Percentiles rank a stretch among this genome's conserved stretches.
Conservation (phyloP, 2,329 filamentous ascomycete species). For the Ophiostoma novo-ulmi region DNA sequence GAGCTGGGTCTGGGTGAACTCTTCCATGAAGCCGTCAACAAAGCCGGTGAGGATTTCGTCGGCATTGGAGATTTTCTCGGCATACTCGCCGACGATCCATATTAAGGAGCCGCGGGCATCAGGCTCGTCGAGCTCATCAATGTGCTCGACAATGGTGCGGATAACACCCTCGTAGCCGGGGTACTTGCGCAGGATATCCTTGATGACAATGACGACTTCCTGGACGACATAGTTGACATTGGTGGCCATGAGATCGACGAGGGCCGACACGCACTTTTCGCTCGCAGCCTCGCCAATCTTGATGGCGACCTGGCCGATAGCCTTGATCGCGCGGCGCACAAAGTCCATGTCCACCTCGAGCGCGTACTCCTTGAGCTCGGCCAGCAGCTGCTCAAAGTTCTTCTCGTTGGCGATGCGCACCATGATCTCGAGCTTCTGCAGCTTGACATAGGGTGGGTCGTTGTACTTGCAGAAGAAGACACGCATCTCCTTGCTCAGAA, state of each 20-base stretch:
- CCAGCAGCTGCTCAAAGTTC: constrained; percentile 90
- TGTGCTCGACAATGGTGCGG: constrained; percentile 89
- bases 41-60: constrained; percentile 88
- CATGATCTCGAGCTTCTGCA: constrained; percentile 98
- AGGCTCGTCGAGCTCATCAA: constrained; percentile 93
- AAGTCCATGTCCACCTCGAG: constrained; percentile 99
- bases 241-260: constrained; percentile 89
- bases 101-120: constrained; percentile 86
- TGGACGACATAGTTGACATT: constrained; percentile 99
- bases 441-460: constrained; percentile 93
- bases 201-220: constrained; percentile 97
- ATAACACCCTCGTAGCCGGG: constrained; percentile 98
- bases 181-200: constrained; percentile 96
- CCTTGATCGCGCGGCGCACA: constrained; percentile 85
- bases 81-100: constrained; percentile 98
- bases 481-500: constrained; percentile 91
- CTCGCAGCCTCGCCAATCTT: constrained; percentile 86
- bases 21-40: constrained; percentile 90
- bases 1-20: constrained; percentile 97
- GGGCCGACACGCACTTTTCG: constrained; percentile 89
- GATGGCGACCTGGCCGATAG: constrained; percentile 96
- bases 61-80: constrained; percentile 98
- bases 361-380: constrained; percentile 94
- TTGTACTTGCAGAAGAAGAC: constrained; percentile 99
- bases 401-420: constrained; percentile 96